phyloP scores from a whole-genome alignment of 1,284 basidiomycete species.

The Kalmanozyma brasiliensis region DNA sequence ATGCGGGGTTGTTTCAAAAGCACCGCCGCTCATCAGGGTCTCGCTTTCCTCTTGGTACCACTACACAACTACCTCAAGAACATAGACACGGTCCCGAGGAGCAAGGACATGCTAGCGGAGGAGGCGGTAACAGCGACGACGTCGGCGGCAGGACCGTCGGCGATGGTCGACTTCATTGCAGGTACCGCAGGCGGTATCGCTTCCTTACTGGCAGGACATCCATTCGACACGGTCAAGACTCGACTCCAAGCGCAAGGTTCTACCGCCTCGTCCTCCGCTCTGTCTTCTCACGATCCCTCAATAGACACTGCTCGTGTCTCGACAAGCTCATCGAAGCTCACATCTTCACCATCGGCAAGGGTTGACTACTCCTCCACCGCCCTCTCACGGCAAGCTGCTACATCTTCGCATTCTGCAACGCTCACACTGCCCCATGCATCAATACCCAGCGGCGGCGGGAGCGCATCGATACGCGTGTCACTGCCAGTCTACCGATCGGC shows the following conservation, averaged over 20 bases:
- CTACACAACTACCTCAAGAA: neutral
- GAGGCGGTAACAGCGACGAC: neutral
- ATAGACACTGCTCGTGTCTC: slow-evolving; percentile 4
- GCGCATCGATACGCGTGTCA: slow-evolving; percentile 4
- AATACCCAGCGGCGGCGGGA: neutral
- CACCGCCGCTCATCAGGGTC: too few relatives aligned
- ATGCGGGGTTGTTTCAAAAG: neutral
- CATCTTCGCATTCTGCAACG: slow-evolving; percentile 12
- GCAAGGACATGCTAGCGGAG: slow-evolving; percentile 5
- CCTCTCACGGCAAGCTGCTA: slow-evolving; percentile 3
- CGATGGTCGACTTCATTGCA: slow-evolving; percentile 63
- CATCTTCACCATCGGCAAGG: neutral
- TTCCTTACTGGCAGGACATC: slow-evolving; percentile 56
- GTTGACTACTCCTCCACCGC: slow-evolving; percentile 9
- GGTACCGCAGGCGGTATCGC: slow-evolving; percentile 61
- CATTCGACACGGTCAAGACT: slow-evolving; percentile 65
- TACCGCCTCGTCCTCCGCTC: neutral
- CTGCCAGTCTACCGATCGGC: slow-evolving; percentile 47
- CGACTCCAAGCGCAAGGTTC: slow-evolving; percentile 52
- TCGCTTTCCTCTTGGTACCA: neutral
- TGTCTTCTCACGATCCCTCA: neutral
- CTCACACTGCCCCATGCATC: slow-evolving; percentile 7
- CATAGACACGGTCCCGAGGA: neutral
- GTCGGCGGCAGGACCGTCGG: slow-evolving; percentile 27
- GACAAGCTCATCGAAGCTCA: neutral